Evolutionary conservation across 2,329 filamentous ascomycete genomes (phyloP).

Genomic region (Alternaria burnsii): DNA sequence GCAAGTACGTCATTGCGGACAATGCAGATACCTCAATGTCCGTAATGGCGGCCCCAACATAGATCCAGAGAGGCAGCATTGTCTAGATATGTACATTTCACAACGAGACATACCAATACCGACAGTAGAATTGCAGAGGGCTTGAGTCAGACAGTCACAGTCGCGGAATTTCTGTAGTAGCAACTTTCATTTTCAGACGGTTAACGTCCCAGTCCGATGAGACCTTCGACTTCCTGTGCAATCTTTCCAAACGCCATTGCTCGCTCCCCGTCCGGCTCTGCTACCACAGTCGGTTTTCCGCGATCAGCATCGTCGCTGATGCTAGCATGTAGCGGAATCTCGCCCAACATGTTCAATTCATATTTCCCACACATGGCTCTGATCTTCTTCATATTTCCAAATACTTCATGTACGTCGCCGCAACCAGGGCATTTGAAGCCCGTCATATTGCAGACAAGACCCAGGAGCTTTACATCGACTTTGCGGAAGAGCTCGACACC

Average conservation of each 20-base stretch:
- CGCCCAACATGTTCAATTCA: slow-evolving; percentile 80
- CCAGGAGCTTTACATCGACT: slow-evolving; percentile 79
- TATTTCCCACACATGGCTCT: slow-evolving; percentile 80
- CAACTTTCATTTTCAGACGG: not conserved
- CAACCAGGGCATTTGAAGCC: slow-evolving; percentile 61
- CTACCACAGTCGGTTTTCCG: slow-evolving; percentile 88
- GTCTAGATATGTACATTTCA: too few species aligned
- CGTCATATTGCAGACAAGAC: slow-evolving; percentile 70
- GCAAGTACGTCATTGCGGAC: too few species aligned
- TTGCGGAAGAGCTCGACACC: slow-evolving; percentile 94
- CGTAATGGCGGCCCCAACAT: too few species aligned
- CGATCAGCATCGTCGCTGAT: slow-evolving; percentile 89
- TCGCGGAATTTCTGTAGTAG: too few species aligned
- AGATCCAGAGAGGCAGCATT: too few species aligned
- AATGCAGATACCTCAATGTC: too few species aligned
- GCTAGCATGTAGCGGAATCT: slow-evolving; percentile 84
- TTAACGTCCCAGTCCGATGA: slow-evolving; percentile 26
- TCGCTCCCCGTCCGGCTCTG: slow-evolving; percentile 78
- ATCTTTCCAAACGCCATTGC: slow-evolving; percentile 76
- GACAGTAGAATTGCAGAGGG: too few species aligned
- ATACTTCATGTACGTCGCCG: slow-evolving; percentile 44
- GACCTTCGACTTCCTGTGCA: slow-evolving; percentile 61
- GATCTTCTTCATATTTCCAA: slow-evolving; percentile 73
- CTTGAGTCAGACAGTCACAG: too few species aligned
- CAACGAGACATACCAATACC: too few species aligned